Base-by-base conservation (phyloP, 129 eudicot genomes). In the Escallonia rubra region DNA sequence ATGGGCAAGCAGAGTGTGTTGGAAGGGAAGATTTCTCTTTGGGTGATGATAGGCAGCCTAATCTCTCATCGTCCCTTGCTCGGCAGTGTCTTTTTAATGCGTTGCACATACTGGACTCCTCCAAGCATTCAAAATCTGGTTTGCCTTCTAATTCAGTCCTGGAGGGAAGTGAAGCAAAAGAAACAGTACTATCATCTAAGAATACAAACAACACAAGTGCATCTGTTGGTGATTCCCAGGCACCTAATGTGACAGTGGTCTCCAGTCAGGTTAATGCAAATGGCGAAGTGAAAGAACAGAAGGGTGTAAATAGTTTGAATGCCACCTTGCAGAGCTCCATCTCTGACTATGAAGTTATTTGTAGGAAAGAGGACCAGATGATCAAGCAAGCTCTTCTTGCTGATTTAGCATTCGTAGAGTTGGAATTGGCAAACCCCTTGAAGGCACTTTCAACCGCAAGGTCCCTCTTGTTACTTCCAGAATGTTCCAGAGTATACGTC, bases 231-330 rank as follows among this genome's bases (percentile, higher is more conserved):
- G 79, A 78, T 55, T 58, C 65, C 3, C 76, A 69, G 73, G 71
- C 63, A 61, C 64, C 73, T 43, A 73, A 82, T 75, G 70, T 53
- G 11, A 60, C 73, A 11, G 78, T 64, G 43, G 78, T 72, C 74
- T 75, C 74, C 50, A 78, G 83, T 61, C 87, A 80, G 66, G 84
- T 75, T 64, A 85, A 52, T 78, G 71, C 87, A 66, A 89, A 89
- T 51, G 98, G 98, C 74, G 96, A 86, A 58, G 69, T 65, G 53
- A 88, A 86, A 72, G 96, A 92, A 61, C 84, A 76, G 38, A 91
- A 86, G 74, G 78, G 74, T 74, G 91, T 84, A 70, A 79, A 56
- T 70, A 68, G 69, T 75, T 69, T 59, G 39, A 83, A 64, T 69
- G 54, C 82, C 38, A 56, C 83, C 57, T 63, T 87, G 10, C 78